A percentile compares a stretch with the other conserved stretches of the same genome.
phyloP scores from a whole-genome alignment of 805 yeast species.

The Suhomyces sp. region DNA sequence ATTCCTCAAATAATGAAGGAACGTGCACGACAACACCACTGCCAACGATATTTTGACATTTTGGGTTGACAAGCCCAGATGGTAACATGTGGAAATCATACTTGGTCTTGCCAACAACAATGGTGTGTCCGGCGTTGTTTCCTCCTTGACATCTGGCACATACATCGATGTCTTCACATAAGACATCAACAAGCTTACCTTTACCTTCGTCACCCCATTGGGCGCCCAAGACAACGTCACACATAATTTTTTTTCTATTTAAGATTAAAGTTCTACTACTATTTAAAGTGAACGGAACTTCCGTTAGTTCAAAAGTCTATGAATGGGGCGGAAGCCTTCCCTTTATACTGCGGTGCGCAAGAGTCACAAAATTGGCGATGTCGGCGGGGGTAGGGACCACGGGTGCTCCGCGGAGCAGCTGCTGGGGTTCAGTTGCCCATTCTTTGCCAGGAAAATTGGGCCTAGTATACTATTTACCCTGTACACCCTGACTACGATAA shows the following conservation, averaged over 20 bases:
- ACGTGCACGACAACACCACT: conserved; percentile 95
- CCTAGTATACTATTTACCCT: no score
- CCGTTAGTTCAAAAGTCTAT: conserved; percentile 24
- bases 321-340: not conserved
- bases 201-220: conserved; percentile 99
- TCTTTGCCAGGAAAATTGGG: not conserved
- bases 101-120: conserved; percentile 82
- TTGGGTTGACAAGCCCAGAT: conserved; percentile 93
- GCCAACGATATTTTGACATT: conserved; percentile 86
- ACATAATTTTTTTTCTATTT: conserved; percentile 40
- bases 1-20: conserved; percentile 88
- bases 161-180: conserved; percentile 92
- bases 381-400: not conserved
- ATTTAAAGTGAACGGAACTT: conserved; percentile 24
- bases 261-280: conserved; percentile 1
- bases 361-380: not conserved
- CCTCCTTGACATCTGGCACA: conserved; percentile 99
- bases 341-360: not conserved
- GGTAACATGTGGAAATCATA: conserved; percentile 99
- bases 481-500: no score
- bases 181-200: conserved; percentile 92
- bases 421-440: not conserved
- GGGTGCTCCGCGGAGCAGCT: not conserved
- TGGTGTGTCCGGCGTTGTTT: conserved; percentile 98
- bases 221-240: conserved; percentile 93